These are phyloP conservation scores for Yamagishiella unicocca DNA, from an alignment of 139 green algal species.

Conservation along the genomic window DNA sequence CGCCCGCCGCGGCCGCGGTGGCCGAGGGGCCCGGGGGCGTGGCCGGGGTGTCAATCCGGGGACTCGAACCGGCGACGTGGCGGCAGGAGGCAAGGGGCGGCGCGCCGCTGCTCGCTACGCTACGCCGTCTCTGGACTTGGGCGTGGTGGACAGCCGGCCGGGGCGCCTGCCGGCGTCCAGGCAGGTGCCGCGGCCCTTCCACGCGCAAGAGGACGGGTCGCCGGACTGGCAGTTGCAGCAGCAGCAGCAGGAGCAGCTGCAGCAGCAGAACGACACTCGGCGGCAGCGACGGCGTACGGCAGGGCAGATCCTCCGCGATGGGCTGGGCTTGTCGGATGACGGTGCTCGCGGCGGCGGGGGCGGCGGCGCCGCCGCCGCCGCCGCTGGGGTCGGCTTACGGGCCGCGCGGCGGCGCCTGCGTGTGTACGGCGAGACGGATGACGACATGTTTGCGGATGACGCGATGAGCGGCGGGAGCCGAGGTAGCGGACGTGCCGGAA, in stretches of 20 bases:
- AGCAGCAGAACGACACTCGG: not conserved
- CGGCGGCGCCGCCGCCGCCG: too few species aligned
- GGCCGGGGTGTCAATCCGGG: not conserved
- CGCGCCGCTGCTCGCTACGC: not conserved
- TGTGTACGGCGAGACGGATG: conserved; percentile 34
- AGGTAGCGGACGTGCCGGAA: not conserved
- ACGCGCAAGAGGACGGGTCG: not conserved
- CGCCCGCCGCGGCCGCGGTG: not conserved
- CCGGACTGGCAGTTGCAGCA: not conserved
- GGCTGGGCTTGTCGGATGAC: not conserved
- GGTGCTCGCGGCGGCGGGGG: not conserved
- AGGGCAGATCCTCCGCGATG: conserved; percentile 16
- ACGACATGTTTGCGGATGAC: conserved; percentile 20
- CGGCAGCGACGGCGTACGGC: not conserved
- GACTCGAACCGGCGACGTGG: not conserved
- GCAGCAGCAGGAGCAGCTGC: not conserved
- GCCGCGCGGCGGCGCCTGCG: not conserved
- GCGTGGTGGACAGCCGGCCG: conserved; percentile 4
- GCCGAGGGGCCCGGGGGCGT: not conserved
- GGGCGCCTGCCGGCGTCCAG: not conserved
- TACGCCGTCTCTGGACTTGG: not conserved
- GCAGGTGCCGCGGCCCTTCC: not conserved
- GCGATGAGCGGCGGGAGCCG: conserved; percentile 20
- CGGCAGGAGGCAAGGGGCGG: not conserved
- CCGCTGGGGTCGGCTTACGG: too few species aligned